Percentiles rank a stretch among this genome's conserved stretches.
Conservation (phyloP, 441 rosid species). For the Euphorbia corollata region DNA sequence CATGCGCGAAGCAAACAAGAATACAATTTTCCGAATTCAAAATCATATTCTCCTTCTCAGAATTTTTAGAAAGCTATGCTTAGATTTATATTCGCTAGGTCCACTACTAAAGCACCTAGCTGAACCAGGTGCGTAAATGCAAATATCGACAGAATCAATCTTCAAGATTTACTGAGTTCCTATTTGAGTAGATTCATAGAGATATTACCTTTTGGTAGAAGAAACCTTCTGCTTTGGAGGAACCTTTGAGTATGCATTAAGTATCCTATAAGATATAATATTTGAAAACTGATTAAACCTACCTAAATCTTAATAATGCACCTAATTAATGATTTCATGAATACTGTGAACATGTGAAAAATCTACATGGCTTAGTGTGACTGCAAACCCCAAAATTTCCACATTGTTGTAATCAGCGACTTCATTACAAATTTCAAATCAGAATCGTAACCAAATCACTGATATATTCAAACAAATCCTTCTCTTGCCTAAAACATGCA, state of each 20-base stretch:
- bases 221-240: constrained; percentile 50
- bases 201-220: constrained; percentile 46
- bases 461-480: not conserved
- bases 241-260: constrained; percentile 55
- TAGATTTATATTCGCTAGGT: not conserved
- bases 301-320: not conserved
- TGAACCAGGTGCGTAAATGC: not conserved
- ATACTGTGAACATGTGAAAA: not conserved
- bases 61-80: not conserved
- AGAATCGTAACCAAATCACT: no score
- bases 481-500: not conserved
- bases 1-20: not conserved
- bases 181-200: not conserved
- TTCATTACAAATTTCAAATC: not conserved
- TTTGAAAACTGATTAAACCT: not conserved
- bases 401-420: not conserved
- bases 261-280: constrained; percentile 38
- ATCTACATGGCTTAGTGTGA: not conserved
- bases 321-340: not conserved
- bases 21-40: constrained; percentile 9
- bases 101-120: not conserved
- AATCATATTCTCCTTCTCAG: not conserved
- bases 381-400: not conserved
- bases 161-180: not conserved
- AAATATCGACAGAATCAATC: not conserved